Base-by-base conservation (phyloP, 345 rosid genomes). In the Citrus inodora region DNA sequence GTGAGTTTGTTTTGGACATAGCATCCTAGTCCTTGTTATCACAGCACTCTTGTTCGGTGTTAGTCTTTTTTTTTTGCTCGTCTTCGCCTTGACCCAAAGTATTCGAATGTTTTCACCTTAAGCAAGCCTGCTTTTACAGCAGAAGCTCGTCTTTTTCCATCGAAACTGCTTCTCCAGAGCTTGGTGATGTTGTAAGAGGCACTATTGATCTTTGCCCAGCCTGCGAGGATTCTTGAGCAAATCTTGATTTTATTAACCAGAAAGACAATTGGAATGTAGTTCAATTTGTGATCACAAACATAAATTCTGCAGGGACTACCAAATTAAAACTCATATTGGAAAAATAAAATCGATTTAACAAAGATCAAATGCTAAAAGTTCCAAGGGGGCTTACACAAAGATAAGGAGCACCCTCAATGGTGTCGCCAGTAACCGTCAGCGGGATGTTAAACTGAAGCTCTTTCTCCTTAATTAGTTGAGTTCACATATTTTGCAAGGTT, bases 401-500 rank as follows among this genome's bases (percentile, higher is more conserved):
- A 42, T 70, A 80, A 19, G 82, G 73, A 80, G 80, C 53, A 58
- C 33, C 25, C 25, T 73, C 25, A n/a, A 85, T 60, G 55, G 80
- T 66, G 19, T 84, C 85, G 67, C 79, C 76, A 38, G 86, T 27
- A 51, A 71, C 75, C 56, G 82, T 72, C 8, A 94, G 86, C 65
- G 95, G 97, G 19, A 92, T 80, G 69, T 82, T 88, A 82, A 91
- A 64, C 66, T 89, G 91, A 80, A 88, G 81, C 82, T 90, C 92
- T 77, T 89, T 89, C 81, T 90, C 90, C 73, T 83, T 89, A 73
- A 32, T 32, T 32, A 32, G 80, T 82, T 67, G 82, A 38, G 70
- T 92, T 87, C 81, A 87, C 91, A 75, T 37, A 88, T 42, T 91
- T 94, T 63, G 95, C 91, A 72, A 91, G 87, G 79, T 91, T 91